Base-by-base conservation (phyloP, 805 yeast species). In the Hanseniaspora singularis region DNA sequence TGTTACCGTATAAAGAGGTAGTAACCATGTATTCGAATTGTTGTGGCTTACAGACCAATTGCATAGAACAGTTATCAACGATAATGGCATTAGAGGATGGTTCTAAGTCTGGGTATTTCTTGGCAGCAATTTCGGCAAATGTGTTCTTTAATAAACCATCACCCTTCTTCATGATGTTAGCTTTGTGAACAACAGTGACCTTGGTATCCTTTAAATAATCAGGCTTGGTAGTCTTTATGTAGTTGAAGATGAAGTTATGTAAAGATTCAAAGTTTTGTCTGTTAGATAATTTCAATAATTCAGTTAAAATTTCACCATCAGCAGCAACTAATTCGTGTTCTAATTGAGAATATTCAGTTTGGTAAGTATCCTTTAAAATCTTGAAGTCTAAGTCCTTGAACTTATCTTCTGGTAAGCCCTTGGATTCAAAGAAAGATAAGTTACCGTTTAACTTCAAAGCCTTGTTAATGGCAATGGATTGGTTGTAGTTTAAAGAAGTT, bases 21-120 rank as follows among this genome's bases (percentile, higher is more conserved):
- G 96, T 86, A 54, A 92, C 97, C 70, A 89, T 75, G 49, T 92
- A 96, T 65, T 92, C 97, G 62, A 89, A 89, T 72, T 89, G 97
- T 69, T 89, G 95, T 57, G 97, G 97, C 69, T 81, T 76, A 50
- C 97, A 88, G 53, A 89, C 98, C 51, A 96, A 96, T 73, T 89
- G 97, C 98, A 89, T 92, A 52, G 96, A 86, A 52, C 97, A 96
- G 65, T 89, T 89, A 70, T 89, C 98, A 58, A 89, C 97, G 69
- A 89, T 92, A 77, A 92, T 84, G 68, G 88, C 95, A 66, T 79
- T 80, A 57, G 80, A 85, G 10, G 37, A 40, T 23, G 27, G 16
- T 52, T 73, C 74, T 54, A 89, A 76, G 51, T 79, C 81, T 54
- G 94, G 94, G 70, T 83, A 83, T 67, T 82, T 89, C 58, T 77